Evolutionary conservation across 768 basidiomycete genomes (phyloP).

Genomic region (Udeniomyces megalosporus): DNA sequence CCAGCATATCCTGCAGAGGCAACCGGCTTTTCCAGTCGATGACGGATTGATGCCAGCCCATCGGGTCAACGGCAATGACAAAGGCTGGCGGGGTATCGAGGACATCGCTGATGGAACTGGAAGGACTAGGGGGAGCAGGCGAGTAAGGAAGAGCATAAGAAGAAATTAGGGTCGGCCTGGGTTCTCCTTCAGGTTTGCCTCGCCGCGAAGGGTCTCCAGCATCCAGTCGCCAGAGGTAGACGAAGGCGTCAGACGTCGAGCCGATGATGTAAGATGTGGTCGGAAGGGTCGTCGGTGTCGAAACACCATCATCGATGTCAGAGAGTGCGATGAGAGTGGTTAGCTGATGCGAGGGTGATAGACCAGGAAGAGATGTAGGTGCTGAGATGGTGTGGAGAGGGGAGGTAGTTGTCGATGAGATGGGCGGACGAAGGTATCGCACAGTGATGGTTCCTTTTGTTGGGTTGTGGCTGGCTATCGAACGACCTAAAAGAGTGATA

Average conservation of each 20-base stretch:
- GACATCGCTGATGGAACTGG: too few species aligned
- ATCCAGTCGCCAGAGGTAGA: constrained; percentile 23
- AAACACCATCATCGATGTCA: constrained; percentile 28
- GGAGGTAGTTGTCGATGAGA: constrained; percentile 15
- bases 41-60: constrained; percentile 29
- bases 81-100: constrained; percentile 35
- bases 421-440: constrained; percentile 16
- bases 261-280: constrained; percentile 25
- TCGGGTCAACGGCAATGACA: constrained; percentile 44
- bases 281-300: constrained; percentile 17
- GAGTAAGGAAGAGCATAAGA: constrained; percentile 42
- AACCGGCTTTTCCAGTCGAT: constrained; percentile 24
- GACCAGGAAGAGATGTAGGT: neutral
- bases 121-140: too few species aligned
- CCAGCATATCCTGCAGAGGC: constrained; percentile 43
- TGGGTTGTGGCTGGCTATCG: neutral
- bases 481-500: neutral
- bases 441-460: constrained; percentile 2
- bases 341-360: neutral
- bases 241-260: constrained; percentile 18
- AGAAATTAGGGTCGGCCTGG: constrained; percentile 42
- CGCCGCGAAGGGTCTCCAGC: neutral
- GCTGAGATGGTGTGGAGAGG: constrained; percentile 13
- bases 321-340: constrained; percentile 24
- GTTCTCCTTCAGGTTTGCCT: constrained; percentile 22